Percentiles rank a stretch among this genome's conserved stretches.
phyloP scores from a whole-genome alignment of 495 filamentous ascomycete genomes.

The Hypomontagnella submonticulosa region DNA sequence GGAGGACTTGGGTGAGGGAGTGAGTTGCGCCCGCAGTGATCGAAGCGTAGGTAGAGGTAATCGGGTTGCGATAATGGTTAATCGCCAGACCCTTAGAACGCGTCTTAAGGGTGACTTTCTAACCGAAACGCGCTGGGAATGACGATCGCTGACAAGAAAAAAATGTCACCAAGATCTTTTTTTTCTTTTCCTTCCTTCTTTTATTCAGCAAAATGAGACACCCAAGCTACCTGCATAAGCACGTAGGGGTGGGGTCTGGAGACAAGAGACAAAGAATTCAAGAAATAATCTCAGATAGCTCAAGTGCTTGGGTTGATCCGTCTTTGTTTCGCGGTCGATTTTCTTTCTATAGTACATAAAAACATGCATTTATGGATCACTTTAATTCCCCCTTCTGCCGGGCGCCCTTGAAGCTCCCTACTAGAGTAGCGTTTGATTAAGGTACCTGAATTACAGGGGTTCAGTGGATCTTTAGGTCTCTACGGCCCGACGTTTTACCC shows the following conservation, averaged over 20 bases:
- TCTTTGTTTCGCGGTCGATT: conserved; percentile 23
- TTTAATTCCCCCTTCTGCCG: conserved; percentile 43
- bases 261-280: conserved; percentile 17
- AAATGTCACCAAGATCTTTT: conserved; percentile 16
- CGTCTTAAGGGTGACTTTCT: conserved; percentile 36
- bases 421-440: conserved; percentile 26
- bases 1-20: conserved; percentile 19
- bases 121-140: conserved; percentile 35
- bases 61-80: conserved; percentile 35
- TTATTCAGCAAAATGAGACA: conserved; percentile 30
- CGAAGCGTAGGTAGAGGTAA: conserved; percentile 11
- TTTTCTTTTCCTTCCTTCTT: conserved; percentile 8
- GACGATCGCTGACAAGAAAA: conserved; percentile 21
- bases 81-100: conserved; percentile 38
- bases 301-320: conserved; percentile 2
- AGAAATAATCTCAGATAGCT: conserved; percentile 14
- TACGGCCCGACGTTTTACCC: conserved; percentile 48
- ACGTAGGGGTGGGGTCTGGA: not conserved
- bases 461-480: conserved; percentile 31
- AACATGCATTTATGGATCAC: conserved; percentile 19
- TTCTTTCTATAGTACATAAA: conserved; percentile 24
- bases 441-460: conserved; percentile 23
- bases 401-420: conserved; percentile 46
- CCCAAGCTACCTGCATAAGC: not conserved
- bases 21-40: conserved; percentile 7